These are phyloP conservation scores for Colletotrichum plurivorum DNA, from an alignment of 2,329 filamentous ascomycete species.

Conservation along the genomic window DNA sequence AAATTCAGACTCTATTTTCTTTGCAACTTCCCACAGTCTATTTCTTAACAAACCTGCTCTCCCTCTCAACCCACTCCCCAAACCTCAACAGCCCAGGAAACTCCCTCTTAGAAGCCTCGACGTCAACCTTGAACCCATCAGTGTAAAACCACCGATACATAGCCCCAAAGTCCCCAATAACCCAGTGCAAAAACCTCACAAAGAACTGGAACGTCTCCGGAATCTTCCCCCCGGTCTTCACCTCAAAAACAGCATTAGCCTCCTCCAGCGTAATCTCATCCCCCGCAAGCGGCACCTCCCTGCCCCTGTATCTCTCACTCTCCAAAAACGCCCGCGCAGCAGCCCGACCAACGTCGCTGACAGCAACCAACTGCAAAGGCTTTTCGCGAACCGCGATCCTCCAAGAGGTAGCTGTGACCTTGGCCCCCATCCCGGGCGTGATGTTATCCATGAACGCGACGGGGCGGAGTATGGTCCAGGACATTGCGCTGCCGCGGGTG, in stretches of 20 bases:
- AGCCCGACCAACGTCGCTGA: constrained; percentile 60
- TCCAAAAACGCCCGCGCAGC: constrained; percentile 58
- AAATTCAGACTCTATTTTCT: background rate
- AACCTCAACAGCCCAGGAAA: background rate
- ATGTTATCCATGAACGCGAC: constrained; percentile 74
- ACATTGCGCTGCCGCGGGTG: constrained; percentile 59
- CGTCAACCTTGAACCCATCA: background rate
- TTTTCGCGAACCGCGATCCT: constrained; percentile 47
- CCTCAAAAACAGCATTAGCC: background rate
- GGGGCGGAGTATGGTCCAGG: constrained; percentile 74
- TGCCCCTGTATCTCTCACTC: constrained; percentile 48
- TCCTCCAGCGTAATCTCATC: constrained; percentile 58
- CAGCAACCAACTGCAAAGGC: constrained; percentile 57
- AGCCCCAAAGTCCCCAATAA: constrained; percentile 10
- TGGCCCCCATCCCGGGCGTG: constrained; percentile 48
- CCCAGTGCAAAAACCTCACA: constrained; percentile 5
- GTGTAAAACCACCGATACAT: constrained; percentile 15
- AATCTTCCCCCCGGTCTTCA: background rate
- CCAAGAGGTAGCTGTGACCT: constrained; percentile 54
- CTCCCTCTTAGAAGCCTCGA: background rate
- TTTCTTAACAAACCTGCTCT: background rate
- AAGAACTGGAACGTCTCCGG: constrained; percentile 10
- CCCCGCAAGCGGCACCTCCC: constrained; percentile 57
- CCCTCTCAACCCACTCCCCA: constrained; percentile 3
- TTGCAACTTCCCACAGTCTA: background rate